These are phyloP conservation scores for Fusarium devonianum DNA, from an alignment of 2,329 filamentous ascomycete species.

Conservation along the genomic window DNA sequence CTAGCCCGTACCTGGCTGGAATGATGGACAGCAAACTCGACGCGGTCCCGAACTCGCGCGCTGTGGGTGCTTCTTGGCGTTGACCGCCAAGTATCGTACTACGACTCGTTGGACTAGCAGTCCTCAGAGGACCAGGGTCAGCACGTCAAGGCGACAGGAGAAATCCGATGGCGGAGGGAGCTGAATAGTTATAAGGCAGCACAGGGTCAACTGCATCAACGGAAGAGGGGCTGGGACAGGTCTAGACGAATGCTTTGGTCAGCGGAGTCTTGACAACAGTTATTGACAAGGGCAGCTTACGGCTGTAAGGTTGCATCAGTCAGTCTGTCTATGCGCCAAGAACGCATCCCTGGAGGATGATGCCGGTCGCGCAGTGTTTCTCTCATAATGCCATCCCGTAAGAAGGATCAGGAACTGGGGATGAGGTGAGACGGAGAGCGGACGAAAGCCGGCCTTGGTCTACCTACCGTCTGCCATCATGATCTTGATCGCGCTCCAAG, in stretches of 20 bases:
- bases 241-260: background rate
- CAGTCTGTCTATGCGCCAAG: background rate
- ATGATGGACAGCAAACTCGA: no score
- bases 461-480: no score
- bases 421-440: no score
- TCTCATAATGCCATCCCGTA: background rate
- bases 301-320: background rate
- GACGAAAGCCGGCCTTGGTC: no score
- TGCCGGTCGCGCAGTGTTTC: background rate
- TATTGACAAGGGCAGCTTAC: background rate
- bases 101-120: no score
- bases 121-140: background rate
- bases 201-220: background rate
- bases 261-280: background rate
- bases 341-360: background rate
- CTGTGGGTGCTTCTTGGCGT: no score
- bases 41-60: no score
- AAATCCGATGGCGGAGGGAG: background rate
- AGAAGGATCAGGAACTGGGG: background rate
- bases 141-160: background rate
- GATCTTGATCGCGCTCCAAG: no score
- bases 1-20: no score
- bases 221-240: background rate
- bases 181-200: background rate
- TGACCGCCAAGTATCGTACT: no score